phyloP scores from a whole-genome alignment of 345 rosid genomes.

The Syzygium jambos region DNA sequence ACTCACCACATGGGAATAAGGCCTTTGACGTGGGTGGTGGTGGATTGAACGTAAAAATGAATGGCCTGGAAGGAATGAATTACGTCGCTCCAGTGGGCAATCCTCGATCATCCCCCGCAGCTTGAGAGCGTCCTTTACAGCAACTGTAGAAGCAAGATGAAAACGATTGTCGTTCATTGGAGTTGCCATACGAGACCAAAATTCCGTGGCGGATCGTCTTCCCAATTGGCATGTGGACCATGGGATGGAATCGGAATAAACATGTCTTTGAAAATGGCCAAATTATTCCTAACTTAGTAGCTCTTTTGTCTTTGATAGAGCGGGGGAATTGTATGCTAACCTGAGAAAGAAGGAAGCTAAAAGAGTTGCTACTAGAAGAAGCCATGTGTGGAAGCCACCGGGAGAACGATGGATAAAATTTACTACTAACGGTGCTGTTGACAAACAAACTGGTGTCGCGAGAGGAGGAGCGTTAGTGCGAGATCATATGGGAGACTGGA shows the following conservation, averaged over 20 bases:
- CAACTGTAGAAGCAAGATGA: neutral
- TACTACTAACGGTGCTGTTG: neutral
- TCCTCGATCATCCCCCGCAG: neutral
- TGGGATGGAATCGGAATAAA: neutral
- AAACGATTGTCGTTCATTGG: neutral
- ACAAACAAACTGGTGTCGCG: neutral
- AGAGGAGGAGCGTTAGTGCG: neutral
- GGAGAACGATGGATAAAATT: neutral
- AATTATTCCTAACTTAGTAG: neutral
- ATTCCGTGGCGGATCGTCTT: neutral
- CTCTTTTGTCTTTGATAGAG: neutral
- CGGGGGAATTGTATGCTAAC: neutral
- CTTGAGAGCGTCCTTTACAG: neutral
- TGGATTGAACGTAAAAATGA: neutral
- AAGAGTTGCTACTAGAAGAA: neutral
- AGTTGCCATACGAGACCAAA: neutral
- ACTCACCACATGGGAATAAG: neutral
- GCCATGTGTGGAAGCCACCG: neutral
- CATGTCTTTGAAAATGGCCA: neutral
- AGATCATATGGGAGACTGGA: neutral
- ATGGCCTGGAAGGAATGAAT: neutral
- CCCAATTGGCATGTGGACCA: neutral
- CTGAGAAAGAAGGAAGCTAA: neutral
- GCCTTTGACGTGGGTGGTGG: neutral
- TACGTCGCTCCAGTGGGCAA: neutral